Conservation (phyloP, 2,329 filamentous ascomycete species). For the Scedosporium aurantiacum region DNA sequence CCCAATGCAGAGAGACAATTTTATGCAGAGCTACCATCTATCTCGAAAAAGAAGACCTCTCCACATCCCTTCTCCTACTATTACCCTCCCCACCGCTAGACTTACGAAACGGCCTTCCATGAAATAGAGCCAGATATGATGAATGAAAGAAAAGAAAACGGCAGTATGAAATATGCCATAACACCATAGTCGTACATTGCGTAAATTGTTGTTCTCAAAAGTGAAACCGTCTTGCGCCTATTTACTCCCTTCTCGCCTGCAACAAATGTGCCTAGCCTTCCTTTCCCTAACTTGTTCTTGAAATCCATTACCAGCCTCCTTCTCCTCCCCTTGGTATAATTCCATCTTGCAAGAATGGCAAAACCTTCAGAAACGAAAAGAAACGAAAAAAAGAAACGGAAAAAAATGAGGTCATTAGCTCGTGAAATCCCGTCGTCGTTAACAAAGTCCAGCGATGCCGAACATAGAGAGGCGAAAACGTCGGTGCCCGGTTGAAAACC, state of each 20-base stretch:
- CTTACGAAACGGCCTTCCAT: too few relatives aligned
- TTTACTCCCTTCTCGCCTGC: neutral
- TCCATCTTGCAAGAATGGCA: neutral
- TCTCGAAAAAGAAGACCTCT: too few relatives aligned
- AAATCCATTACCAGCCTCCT: neutral
- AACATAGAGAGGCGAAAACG: neutral
- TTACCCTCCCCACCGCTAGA: too few relatives aligned
- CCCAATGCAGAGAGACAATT: too few relatives aligned
- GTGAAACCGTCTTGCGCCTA: neutral
- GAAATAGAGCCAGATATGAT: neutral
- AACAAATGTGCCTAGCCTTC: neutral
- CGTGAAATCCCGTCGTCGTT: neutral
- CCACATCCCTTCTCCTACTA: too few relatives aligned
- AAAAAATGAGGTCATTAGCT: conserved; percentile 2
- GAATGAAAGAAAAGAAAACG: neutral
- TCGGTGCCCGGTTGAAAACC: neutral
- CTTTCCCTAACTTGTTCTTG: neutral
- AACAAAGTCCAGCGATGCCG: neutral
- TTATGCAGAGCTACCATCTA: too few relatives aligned
- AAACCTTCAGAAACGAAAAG: conserved; percentile 8
- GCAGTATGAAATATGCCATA: neutral
- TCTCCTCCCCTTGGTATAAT: conserved; percentile 2
- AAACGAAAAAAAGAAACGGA: conserved; percentile 5
- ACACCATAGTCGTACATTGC: neutral
- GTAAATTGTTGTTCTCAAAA: neutral